Evolutionary conservation across 306 rosid genomes (phyloP).

Genomic region (Carpinus viminea): DNA sequence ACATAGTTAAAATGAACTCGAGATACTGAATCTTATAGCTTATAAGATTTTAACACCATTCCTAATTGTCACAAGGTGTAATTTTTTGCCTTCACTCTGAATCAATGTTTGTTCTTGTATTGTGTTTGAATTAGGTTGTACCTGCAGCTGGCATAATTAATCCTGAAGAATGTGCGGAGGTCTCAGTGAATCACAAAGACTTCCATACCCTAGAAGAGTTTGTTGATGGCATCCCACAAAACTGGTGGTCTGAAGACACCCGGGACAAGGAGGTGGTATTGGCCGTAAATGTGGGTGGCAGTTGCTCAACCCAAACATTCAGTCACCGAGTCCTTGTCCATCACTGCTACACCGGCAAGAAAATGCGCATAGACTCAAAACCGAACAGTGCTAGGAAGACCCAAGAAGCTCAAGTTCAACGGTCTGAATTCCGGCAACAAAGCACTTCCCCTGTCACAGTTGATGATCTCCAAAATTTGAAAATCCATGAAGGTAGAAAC

Average conservation of each 20-base stretch:
- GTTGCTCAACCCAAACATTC: conserved; percentile 50
- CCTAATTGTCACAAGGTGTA: background rate
- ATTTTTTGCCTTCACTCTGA: background rate
- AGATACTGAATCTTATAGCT: background rate
- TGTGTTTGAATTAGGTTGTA: conserved; percentile 49
- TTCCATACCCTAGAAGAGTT: conserved; percentile 57
- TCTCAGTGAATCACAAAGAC: conserved; percentile 76
- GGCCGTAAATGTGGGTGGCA: conserved; percentile 64
- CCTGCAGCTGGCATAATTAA: conserved; percentile 81
- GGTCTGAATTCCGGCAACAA: conserved; percentile 26
- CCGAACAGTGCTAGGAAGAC: conserved; percentile 51
- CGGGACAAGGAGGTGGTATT: conserved; percentile 75
- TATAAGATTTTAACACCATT: background rate
- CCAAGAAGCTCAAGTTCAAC: conserved; percentile 36
- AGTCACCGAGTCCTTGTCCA: conserved; percentile 58
- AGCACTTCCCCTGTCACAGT: conserved; percentile 12
- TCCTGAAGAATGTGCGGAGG: conserved; percentile 70
- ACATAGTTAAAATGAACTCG: background rate
- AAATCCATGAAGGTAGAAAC: conserved; percentile 15
- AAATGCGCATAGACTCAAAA: conserved; percentile 52
- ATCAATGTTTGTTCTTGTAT: conserved; percentile 1
- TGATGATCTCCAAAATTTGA: conserved; percentile 21
- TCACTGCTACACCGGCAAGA: conserved; percentile 66
- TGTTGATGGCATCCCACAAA: conserved; percentile 75
- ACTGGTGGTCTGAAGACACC: conserved; percentile 86